phyloP scores from a whole-genome alignment of 805 yeast genomes.

The Candida suzukii region DNA sequence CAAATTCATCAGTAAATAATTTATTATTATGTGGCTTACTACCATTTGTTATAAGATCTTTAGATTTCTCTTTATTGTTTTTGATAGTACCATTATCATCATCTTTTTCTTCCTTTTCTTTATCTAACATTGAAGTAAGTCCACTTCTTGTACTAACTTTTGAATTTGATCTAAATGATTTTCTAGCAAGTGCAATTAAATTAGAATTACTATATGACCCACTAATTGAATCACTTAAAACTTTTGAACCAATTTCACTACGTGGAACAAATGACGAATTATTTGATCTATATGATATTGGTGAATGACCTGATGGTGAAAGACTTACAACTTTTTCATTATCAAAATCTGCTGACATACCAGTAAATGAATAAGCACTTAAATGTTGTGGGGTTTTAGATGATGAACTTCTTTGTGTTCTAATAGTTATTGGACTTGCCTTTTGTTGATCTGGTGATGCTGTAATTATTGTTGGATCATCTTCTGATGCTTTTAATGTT shows the following conservation, averaged over 20 bases:
- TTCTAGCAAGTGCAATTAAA: slow-evolving; percentile 4
- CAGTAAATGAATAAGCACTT: slow-evolving; percentile 22
- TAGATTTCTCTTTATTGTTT: slow-evolving; percentile 13
- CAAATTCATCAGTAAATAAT: not conserved
- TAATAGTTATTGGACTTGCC: not conserved
- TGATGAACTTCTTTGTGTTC: not conserved
- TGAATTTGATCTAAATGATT: slow-evolving; percentile 13
- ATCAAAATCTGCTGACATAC: slow-evolving; percentile 26
- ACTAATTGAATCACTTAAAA: slow-evolving; percentile 5
- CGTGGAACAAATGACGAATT: slow-evolving; percentile 6
- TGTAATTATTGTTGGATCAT: too few species aligned
- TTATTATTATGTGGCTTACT: not conserved
- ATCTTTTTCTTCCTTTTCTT: slow-evolving; percentile 7
- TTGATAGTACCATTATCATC: slow-evolving; percentile 14
- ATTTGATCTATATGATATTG: slow-evolving; percentile 7
- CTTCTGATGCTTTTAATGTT: not conserved
- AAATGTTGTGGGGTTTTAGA: not conserved
- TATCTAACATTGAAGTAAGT: slow-evolving; percentile 20
- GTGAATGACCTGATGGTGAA: slow-evolving; percentile 5
- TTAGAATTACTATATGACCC: not conserved
- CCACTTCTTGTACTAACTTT: slow-evolving; percentile 17
- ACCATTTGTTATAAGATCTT: too few species aligned
- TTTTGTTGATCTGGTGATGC: not conserved
- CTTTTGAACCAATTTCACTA: slow-evolving; percentile 4
- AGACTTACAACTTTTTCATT: slow-evolving; percentile 19